phyloP scores from a whole-genome alignment of 2,329 filamentous ascomycete species.

The Colletotrichum eleusines region DNA sequence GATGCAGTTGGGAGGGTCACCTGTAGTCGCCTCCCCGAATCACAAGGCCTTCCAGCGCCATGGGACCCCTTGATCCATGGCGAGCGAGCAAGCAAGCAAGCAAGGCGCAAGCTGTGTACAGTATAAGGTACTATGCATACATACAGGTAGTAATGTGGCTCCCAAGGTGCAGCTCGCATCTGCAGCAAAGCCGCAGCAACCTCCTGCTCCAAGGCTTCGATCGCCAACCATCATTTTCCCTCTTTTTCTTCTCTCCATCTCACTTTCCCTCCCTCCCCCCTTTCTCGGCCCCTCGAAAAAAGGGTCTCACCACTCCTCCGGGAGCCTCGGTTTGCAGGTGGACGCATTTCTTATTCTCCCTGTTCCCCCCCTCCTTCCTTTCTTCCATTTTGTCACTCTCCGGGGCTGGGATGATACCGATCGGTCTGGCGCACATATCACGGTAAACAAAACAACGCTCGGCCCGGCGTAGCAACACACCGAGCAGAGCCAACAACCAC shows the following conservation, averaged over 20 bases:
- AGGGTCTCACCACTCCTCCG: constrained; percentile 5
- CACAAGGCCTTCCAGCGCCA: constrained; percentile 29
- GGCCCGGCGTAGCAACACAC: constrained; percentile 14
- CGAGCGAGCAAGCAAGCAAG: background rate
- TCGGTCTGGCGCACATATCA: background rate
- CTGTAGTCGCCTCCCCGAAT: constrained; percentile 25
- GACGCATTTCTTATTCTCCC: background rate
- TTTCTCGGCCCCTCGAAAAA: background rate
- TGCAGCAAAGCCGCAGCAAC: constrained; percentile 45
- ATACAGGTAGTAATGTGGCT: too few relatives aligned
- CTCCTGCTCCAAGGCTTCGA: constrained; percentile 19
- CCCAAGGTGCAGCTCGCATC: constrained; percentile 35
- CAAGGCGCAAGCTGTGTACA: too few relatives aligned
- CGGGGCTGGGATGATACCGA: background rate
- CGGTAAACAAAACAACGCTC: constrained; percentile 1
- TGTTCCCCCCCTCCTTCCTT: background rate
- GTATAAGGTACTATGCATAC: too few relatives aligned
- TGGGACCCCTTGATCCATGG: constrained; percentile 9
- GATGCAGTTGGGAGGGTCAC: constrained; percentile 18
- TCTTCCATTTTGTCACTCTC: background rate
- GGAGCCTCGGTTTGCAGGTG: constrained; percentile 7
- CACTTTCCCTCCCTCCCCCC: background rate
- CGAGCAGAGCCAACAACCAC: background rate
- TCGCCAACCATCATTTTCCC: constrained; percentile 10
- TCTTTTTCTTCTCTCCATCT: background rate